Base-by-base conservation (phyloP, 129 eudicot genomes). In the Logfia minima region DNA sequence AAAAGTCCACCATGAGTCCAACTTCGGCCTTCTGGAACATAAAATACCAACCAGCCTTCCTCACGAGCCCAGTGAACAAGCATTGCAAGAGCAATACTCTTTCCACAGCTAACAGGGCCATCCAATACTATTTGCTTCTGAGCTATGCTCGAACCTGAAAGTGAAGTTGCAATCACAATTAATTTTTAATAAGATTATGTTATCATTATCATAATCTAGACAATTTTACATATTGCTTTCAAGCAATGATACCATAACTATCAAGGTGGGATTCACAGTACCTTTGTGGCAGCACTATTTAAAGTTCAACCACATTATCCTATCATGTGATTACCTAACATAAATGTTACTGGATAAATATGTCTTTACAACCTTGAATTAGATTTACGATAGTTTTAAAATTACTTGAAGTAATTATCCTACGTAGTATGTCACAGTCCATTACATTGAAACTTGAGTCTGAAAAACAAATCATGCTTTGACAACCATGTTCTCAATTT, bases 1-100 rank as follows among this genome's bases (percentile, higher is more conserved):
- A 86, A 91, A 66, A 91, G 79, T 60, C 98, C 96, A 74, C 96
- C 97, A 85, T 94, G 98, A 29, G 98, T 94, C 98, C 98, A 94
- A 35, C 85, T 81, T 79, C 86, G 85, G 24, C 96, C 98, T 81
- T 79, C 84, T 14, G 98, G 97, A 17, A 82, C 97, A 77, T 94
- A 94, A 16, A 94, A 75, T 23, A 94, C 97, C 59, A 94, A 80
- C 98, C 98, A 94, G 29, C 93, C 96, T 86, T 94, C 88, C 59
- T 81, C 82, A 39, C 98, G 97, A 0, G 98, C 98, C 98, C 98
- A 94, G 23, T 87, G 85, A 76, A 89, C 98, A 82, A 94, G 97
- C 97, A 94, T 91, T 52, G 98, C 97, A 35, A 94, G 93, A 26
- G 97, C 89, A 55, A 91, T 91, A 77, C 98, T 94, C 83, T 94